phyloP scores from a whole-genome alignment of 2,329 filamentous ascomycete species.

The Aspergillus viridinutans region DNA sequence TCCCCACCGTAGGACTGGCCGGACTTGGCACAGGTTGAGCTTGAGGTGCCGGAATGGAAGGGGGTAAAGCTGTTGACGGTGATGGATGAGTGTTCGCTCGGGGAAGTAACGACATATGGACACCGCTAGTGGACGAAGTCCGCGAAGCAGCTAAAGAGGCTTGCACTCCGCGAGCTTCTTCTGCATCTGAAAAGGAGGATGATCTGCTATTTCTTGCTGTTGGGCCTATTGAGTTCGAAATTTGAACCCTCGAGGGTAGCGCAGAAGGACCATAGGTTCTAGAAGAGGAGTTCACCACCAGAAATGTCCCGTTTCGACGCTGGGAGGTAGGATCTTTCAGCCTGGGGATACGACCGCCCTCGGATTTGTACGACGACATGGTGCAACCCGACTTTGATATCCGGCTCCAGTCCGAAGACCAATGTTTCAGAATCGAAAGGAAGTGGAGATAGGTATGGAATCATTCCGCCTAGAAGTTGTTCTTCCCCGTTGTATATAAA shows the following conservation, averaged over 20 bases:
- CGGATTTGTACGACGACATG: conserved; percentile 36
- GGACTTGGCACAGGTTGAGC: conserved; percentile 3
- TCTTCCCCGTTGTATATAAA: not conserved
- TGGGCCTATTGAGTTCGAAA: conserved; percentile 21
- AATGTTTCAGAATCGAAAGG: conserved; percentile 21
- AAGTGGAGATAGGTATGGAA: conserved; percentile 22
- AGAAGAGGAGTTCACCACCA: conserved; percentile 17
- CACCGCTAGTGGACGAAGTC: conserved; percentile 19
- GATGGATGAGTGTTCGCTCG: conserved; percentile 23
- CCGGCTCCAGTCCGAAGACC: conserved; percentile 26
- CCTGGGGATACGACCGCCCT: conserved; percentile 28
- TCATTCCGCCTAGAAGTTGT: conserved; percentile 24
- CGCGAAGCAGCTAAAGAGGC: conserved; percentile 17
- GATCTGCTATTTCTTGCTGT: conserved; percentile 21
- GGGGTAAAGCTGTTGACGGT: conserved; percentile 8
- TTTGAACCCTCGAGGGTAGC: conserved; percentile 23
- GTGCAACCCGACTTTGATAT: conserved; percentile 23
- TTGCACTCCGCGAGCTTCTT: conserved; percentile 16
- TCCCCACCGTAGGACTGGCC: conserved; percentile 5
- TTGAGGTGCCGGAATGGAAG: conserved; percentile 1
- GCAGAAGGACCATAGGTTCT: conserved; percentile 15
- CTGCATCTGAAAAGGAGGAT: conserved; percentile 27
- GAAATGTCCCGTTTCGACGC: conserved; percentile 21
- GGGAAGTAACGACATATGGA: conserved; percentile 27
- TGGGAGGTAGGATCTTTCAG: conserved; percentile 22